Evolutionary conservation across 176 grass and related monocot genomes (phyloP), one percentile per base, ranked within the genome.

Genomic region (Dendrocalamus sinicus): DNA sequence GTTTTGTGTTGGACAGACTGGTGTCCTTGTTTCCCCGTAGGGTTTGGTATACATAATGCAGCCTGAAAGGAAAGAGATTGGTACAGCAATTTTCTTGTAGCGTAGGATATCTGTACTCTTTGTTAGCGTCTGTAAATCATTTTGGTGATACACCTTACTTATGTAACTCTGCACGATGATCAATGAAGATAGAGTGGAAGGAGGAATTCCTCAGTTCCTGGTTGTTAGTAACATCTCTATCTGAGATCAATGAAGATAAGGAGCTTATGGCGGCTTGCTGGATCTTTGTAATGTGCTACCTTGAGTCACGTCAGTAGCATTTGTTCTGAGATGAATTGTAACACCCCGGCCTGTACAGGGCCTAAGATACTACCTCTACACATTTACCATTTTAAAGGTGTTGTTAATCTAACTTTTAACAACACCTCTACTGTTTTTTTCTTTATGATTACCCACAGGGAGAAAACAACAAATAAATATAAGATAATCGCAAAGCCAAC

Each of bases 11-110:
- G 5, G 54, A 53, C 44, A 16, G 80, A 41, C 7, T 9, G 77
- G 57, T 71, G 6, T 55, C 30, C 8, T 59, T 75, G 58, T 19
- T 62, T 39, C 15, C 16, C 22, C 4, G 9, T 67, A 40, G 40
- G 70, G 46, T 82, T 89, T 50, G 47, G 57, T 82, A 86, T 82
- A 78, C 73, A 60, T 60, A 19, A 78, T 73, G 67, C 79, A 67
- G 83, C 6, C 54, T 53, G 57, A 12, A 79, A 83, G 51, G 35
- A 69, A 85, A 86, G 46, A 70, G n/a, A 15, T 15, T 50, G 53
- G 70, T 43, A 60, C 54, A 81, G 1, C 51, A 28, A 43, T 26
- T 81, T 75, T 67, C 22, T 30, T 52, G 50, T 87, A 63, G 67
- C 35, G 24, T 69, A 85, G 83, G 72, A 35, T 79, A 72, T 64